Evolutionary conservation across 768 basidiomycete species (phyloP).

Genomic region (Kwoniella pini): DNA sequence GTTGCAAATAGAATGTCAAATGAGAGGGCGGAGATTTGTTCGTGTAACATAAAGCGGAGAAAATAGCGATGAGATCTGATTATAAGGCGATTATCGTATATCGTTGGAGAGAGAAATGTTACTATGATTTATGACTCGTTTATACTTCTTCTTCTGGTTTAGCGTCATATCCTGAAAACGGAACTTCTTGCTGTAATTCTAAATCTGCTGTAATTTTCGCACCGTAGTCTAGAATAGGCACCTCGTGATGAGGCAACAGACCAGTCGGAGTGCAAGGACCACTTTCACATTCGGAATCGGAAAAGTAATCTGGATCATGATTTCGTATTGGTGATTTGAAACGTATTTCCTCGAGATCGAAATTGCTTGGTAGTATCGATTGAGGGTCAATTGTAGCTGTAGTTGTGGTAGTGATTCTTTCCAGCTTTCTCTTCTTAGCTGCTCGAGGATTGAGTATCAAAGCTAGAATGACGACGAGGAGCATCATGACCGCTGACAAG

Average conservation of each 20-base stretch:
- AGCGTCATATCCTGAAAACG: not conserved
- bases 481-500: constrained; percentile 4
- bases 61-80: no score
- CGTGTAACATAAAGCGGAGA: no score
- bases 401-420: not conserved
- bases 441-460: constrained; percentile 65
- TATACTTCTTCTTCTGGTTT: not conserved
- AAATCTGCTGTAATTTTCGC: not conserved
- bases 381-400: not conserved
- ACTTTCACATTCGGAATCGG: constrained; percentile 1
- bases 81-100: no score
- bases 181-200: not conserved
- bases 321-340: no score
- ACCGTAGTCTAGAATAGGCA: not conserved
- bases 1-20: no score
- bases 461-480: constrained; percentile 64
- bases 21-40: no score
- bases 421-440: constrained; percentile 26
- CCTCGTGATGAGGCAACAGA: not conserved
- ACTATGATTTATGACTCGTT: no score
- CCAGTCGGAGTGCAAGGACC: constrained; percentile 2
- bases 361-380: no score
- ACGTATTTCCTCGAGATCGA: no score
- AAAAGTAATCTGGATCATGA: not conserved
- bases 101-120: no score